These are phyloP conservation scores for Auxenochlorella protothecoides DNA, from an alignment of 139 green algal species.

Conservation along the genomic window DNA sequence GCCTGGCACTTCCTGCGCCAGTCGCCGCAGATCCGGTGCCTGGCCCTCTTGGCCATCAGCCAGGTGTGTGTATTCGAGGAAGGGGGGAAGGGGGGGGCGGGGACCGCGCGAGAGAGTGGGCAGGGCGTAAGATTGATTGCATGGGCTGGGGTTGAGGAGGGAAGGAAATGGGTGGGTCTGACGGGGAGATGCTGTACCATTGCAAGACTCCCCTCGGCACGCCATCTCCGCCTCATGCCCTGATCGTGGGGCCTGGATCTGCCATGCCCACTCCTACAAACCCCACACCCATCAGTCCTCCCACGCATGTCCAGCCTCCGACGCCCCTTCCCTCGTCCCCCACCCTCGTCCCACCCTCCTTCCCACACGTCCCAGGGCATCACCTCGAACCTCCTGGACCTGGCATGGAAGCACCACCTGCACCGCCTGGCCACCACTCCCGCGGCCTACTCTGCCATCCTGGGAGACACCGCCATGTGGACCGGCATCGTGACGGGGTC, in stretches of 20 bases:
- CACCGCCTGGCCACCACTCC: slow-evolving; percentile 70
- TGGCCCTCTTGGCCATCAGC: slow-evolving; percentile 83
- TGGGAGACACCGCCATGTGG: slow-evolving; percentile 79
- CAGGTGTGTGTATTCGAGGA: slow-evolving; percentile 18
- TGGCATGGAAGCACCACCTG: slow-evolving; percentile 88
- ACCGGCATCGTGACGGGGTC: slow-evolving; percentile 64
- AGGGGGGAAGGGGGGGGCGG: background rate
- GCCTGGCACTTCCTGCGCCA: slow-evolving; percentile 42
- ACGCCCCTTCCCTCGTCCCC: background rate
- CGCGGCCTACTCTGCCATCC: slow-evolving; percentile 63
- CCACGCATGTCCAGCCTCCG: background rate
- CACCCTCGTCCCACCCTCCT: background rate
- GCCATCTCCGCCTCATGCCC: no score
- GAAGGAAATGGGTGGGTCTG: no score
- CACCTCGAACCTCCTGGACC: slow-evolving; percentile 79
- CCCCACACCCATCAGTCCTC: no score
- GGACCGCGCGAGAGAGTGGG: no score
- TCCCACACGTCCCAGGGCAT: slow-evolving; percentile 44
- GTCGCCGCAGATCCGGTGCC: slow-evolving; percentile 68
- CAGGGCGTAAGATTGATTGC: no score
- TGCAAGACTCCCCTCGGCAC: no score
- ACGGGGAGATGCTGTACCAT: no score
- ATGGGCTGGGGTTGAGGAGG: no score
- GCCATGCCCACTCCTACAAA: no score
- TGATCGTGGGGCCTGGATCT: no score